phyloP scores from a whole-genome alignment of 495 filamentous ascomycete species.

The Penicillium coffeae region DNA sequence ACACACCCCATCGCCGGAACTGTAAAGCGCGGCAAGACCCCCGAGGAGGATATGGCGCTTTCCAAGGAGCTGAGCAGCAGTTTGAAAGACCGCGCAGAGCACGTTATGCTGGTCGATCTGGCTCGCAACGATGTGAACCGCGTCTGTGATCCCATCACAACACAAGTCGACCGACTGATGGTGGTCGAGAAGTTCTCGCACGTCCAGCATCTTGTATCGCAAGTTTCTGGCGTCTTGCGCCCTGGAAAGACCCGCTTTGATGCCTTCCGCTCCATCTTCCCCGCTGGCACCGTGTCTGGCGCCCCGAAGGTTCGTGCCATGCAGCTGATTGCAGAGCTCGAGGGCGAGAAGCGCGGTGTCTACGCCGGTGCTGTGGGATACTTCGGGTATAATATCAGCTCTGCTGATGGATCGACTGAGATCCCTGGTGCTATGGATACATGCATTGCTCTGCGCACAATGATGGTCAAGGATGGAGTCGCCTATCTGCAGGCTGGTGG shows the following conservation, averaged over 20 bases:
- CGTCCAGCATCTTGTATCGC: conserved; percentile 93
- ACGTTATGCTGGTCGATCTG: conserved; percentile 98
- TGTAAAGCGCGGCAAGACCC: conserved; percentile 76
- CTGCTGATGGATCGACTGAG: conserved; percentile 33
- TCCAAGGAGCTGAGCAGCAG: conserved; percentile 73
- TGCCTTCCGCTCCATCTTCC: conserved; percentile 93
- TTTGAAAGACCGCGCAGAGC: conserved; percentile 92
- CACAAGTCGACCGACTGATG: conserved; percentile 89
- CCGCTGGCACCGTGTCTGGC: conserved; percentile 88
- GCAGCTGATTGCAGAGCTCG: conserved; percentile 93
- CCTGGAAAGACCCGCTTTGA: conserved; percentile 86
- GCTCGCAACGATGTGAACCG: conserved; percentile 96
- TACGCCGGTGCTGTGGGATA: conserved; percentile 98
- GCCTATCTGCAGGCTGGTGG: conserved; percentile 96
- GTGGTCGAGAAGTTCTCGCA: conserved; percentile 93
- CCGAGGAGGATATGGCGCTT: conserved; percentile 74
- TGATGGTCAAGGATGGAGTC: conserved; percentile 86
- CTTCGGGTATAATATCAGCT: conserved; percentile 44
- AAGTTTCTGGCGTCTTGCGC: conserved; percentile 84
- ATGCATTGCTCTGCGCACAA: conserved; percentile 95
- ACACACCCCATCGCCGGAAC: conserved; percentile 97
- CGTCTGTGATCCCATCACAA: conserved; percentile 86
- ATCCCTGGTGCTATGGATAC: conserved; percentile 92
- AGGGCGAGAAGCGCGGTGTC: conserved; percentile 87
- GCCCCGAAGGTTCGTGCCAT: conserved; percentile 95